Percentiles rank a stretch among this genome's conserved stretches.
These are phyloP conservation scores for Paramyrothecium roridum DNA, from an alignment of 2,329 filamentous ascomycete genomes.

Conservation along the genomic window DNA sequence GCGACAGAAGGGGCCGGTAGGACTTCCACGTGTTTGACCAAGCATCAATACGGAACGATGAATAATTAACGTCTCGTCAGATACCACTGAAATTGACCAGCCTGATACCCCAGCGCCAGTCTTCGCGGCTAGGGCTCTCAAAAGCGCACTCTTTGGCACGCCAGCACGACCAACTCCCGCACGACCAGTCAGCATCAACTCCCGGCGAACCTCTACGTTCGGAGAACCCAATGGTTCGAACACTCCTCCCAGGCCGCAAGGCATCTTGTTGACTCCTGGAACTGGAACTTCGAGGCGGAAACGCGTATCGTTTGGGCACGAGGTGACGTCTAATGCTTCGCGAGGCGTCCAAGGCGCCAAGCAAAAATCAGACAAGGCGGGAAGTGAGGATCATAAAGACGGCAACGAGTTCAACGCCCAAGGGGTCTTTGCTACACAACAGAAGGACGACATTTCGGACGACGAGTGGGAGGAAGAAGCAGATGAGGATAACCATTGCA, in stretches of 20 bases:
- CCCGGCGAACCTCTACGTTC: constrained; percentile 17
- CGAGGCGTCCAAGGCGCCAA: constrained; percentile 1
- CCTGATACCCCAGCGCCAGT: constrained; percentile 65
- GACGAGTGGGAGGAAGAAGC: constrained; percentile 54
- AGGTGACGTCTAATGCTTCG: constrained; percentile 39
- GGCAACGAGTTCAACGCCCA: constrained; percentile 2
- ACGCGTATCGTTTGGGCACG: constrained; percentile 62
- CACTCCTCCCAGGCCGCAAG: constrained; percentile 49
- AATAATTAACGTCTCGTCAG: constrained; percentile 14
- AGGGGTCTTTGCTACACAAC: constrained; percentile 6
- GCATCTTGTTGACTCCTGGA: constrained; percentile 63
- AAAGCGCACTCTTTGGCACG: constrained; percentile 61
- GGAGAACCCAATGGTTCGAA: constrained; percentile 23
- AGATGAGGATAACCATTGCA: constrained; percentile 39
- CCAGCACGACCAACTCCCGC: constrained; percentile 35
- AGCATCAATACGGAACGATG: background rate
- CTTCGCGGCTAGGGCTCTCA: constrained; percentile 63
- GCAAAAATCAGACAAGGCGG: no score
- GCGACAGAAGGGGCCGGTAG: constrained; percentile 18
- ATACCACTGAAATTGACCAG: constrained; percentile 48
- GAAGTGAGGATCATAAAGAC: no score
- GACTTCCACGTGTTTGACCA: background rate
- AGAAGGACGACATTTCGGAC: constrained; percentile 24
- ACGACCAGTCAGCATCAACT: constrained; percentile 21
- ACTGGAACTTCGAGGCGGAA: constrained; percentile 59